phyloP scores from a whole-genome alignment of 345 rosid genomes.

The Gossypium raimondii region DNA sequence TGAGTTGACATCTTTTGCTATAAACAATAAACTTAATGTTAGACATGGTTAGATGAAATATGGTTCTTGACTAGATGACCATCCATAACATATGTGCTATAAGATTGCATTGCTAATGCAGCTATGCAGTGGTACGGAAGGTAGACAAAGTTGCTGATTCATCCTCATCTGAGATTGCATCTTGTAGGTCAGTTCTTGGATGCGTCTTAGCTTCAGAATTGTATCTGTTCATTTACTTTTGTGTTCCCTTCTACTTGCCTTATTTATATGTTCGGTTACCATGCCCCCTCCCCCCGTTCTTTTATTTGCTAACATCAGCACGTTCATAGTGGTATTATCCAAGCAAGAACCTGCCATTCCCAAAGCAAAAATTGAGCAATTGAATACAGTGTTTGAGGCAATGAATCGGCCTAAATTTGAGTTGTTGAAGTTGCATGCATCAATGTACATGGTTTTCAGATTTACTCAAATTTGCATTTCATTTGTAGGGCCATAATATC shows the following conservation, averaged over 20 bases:
- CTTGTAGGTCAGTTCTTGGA: conserved; percentile 42
- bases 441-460: conserved; percentile 9
- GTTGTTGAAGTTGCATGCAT: neutral
- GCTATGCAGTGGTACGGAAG: conserved; percentile 67
- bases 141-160: conserved; percentile 44
- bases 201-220: neutral
- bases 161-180: conserved; percentile 42
- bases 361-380: neutral
- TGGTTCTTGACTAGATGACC: neutral
- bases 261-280: neutral
- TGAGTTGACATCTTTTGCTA: neutral
- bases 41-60: neutral
- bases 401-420: neutral
- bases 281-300: neutral
- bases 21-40: neutral
- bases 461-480: neutral
- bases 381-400: neutral
- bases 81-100: conserved; percentile 9
- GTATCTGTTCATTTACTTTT: neutral
- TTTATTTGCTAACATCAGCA: neutral
- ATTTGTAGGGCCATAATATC: conserved; percentile 55
- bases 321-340: neutral
- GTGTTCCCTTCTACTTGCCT: neutral
- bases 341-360: neutral
- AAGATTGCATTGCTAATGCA: conserved; percentile 24